Evolutionary conservation across 2,329 filamentous ascomycete species (phyloP).

Genomic region (Colletotrichum ledebouriae): DNA sequence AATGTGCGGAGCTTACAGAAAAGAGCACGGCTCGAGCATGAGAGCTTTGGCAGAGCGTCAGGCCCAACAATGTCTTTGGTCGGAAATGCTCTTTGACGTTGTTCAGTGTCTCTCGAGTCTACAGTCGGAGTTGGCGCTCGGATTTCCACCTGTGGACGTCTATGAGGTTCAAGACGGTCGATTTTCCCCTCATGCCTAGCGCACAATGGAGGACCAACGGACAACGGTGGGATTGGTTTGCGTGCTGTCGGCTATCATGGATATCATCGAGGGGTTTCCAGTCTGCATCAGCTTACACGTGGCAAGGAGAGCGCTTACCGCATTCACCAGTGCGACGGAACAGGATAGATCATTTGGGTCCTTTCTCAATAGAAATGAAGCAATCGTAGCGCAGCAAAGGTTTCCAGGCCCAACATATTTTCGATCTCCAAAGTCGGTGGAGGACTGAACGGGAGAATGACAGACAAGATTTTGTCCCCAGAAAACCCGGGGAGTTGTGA

Average conservation of each 20-base stretch:
- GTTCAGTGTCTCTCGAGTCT: neutral
- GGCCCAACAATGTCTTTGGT: neutral
- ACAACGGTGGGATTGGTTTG: neutral
- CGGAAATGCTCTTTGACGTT: neutral
- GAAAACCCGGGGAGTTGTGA: neutral
- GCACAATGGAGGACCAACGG: neutral
- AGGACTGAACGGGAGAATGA: neutral
- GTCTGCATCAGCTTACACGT: neutral
- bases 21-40: neutral
- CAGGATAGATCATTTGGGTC: neutral
- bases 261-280: neutral
- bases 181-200: neutral
- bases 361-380: slow-evolving; percentile 1
- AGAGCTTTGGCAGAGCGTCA: neutral
- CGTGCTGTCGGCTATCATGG: slow-evolving; percentile 3
- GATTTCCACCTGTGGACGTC: neutral
- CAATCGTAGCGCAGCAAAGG: neutral
- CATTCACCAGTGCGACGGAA: neutral
- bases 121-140: slow-evolving; percentile 1
- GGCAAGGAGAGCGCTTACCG: neutral
- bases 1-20: neutral
- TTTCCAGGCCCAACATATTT: neutral
- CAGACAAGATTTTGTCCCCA: slow-evolving; percentile 5
- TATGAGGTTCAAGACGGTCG: neutral
- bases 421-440: slow-evolving; percentile 23